phyloP scores from a whole-genome alignment of 208 protist genomes.

The Leishmania amazonensis region DNA sequence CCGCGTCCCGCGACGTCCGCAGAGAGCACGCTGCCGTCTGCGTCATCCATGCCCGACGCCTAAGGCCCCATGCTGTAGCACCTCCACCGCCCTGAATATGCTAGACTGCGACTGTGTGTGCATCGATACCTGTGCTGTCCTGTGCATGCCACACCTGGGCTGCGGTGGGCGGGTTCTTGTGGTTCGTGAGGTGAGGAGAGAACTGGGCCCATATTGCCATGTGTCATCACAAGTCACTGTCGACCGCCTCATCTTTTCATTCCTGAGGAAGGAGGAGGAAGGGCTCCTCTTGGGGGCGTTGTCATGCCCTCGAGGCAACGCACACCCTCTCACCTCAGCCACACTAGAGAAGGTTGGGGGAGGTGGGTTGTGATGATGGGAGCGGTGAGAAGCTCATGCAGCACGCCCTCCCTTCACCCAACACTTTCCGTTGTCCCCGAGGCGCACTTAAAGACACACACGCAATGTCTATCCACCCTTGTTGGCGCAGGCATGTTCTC shows the following conservation, averaged over 20 bases:
- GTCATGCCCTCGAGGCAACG: neutral
- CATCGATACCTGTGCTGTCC: neutral
- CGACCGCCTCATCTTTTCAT: neutral
- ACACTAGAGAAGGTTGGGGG: neutral
- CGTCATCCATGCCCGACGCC: neutral
- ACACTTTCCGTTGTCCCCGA: neutral
- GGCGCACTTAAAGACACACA: neutral
- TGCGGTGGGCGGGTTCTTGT: neutral
- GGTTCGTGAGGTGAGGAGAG: neutral
- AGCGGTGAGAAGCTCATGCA: neutral
- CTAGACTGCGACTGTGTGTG: neutral
- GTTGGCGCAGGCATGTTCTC: neutral
- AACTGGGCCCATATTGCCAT: neutral
- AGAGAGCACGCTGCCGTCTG: constrained; percentile 33
- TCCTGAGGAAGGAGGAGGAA: neutral
- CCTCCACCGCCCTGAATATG: too few species aligned
- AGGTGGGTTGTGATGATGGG: neutral
- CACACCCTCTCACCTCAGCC: neutral
- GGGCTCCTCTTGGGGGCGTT: neutral
- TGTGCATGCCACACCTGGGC: neutral
- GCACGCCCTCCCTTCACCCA: neutral
- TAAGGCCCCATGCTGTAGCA: neutral
- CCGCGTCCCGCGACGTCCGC: constrained; percentile 39
- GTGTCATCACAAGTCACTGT: neutral
- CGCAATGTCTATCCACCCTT: neutral